Evolutionary conservation across 2,329 filamentous ascomycete genomes (phyloP), one percentile per base, ranked within the genome.

Genomic region (Ceratocystis huliohia): DNA sequence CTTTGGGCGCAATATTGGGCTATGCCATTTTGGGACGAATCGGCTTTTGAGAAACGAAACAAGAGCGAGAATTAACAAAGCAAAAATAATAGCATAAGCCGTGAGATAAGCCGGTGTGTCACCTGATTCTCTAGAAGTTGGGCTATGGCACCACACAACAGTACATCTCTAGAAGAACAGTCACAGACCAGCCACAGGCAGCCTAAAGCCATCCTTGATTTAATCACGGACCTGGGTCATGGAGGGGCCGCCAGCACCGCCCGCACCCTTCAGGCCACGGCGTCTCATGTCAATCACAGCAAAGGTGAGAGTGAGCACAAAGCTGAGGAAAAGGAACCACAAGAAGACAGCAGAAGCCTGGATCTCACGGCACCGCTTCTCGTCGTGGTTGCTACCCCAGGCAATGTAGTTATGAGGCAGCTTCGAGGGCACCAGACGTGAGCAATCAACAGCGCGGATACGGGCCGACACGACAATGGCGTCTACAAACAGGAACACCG

Each of bases 281-380:
- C 84, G 80, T 59, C 81, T 79, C 70, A 81, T 78, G 67, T 81
- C 79, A 68, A 78, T 76, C 71, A 84, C 74, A 66, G 81, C 76
- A 69, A 88, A 80, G 72, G 83, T 77, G 57, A 85, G 73, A 50
- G 81, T 80, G 2, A 78, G 84, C 33, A 78, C 76, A 72, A 87
- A 88, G 30, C 81, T 79, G 48, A 78, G 80, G 74, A 87, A 89
- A 62, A 89, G 81, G 77, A 92, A 91, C 87, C 87, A 93, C 76
- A 90, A 81, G 77, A 93, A 93, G 46, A 84, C 87, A 44, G 83
- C 84, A 69, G 83, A 82, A 46, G 88, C 88, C 77, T 92, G 88
- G 17, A 89, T 82, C 76, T 90, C 84, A 69, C 83, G 85, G 77
- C 89, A 92, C 70, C 87, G 82, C 78, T 86, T 84, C 73, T 79